A percentile compares a stretch with the other conserved stretches of the same genome.
Evolutionary conservation across 108 stramenopile genomes (phyloP).

Genomic region (Discostella pseudostelligera): DNA sequence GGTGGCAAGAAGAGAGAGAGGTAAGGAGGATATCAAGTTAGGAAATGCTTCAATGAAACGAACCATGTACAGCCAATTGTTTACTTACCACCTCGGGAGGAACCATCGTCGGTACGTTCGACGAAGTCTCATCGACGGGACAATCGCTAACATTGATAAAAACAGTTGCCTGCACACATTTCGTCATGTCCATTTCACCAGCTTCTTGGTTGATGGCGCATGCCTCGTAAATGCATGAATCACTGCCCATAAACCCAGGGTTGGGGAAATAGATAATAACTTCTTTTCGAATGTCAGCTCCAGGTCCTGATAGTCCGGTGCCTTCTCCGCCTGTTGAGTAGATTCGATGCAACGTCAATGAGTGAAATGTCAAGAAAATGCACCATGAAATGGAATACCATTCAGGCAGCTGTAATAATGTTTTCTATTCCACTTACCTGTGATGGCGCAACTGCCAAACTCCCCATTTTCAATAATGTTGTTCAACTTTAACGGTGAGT

Average conservation of each 20-base stretch:
- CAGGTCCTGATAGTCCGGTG: neutral
- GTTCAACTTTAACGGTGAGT: neutral
- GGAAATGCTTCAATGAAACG: neutral
- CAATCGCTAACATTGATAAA: neutral
- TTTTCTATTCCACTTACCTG: neutral
- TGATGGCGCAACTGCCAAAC: neutral
- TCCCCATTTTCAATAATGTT: neutral
- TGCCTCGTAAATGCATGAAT: conserved; percentile 12
- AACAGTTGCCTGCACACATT: neutral
- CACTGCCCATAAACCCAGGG: conserved; percentile 11
- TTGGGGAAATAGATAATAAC: conserved; percentile 11
- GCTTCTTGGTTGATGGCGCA: conserved; percentile 1
- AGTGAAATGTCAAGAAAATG: too few relatives aligned
- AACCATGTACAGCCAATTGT: neutral
- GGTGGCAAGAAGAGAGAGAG: conserved; percentile 16
- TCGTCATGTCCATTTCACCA: neutral
- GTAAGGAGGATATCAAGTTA: neutral
- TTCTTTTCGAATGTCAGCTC: neutral
- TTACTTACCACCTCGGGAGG: neutral
- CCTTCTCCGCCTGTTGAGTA: neutral
- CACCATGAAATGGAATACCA: neutral
- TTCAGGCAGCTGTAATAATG: neutral
- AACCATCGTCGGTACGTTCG: conserved; percentile 4
- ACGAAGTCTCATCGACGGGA: conserved; percentile 4
- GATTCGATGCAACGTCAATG: too few relatives aligned